These are phyloP conservation scores for Xerocomus nothofagi DNA, from an alignment of 1,284 basidiomycete species.

Conservation along the genomic window DNA sequence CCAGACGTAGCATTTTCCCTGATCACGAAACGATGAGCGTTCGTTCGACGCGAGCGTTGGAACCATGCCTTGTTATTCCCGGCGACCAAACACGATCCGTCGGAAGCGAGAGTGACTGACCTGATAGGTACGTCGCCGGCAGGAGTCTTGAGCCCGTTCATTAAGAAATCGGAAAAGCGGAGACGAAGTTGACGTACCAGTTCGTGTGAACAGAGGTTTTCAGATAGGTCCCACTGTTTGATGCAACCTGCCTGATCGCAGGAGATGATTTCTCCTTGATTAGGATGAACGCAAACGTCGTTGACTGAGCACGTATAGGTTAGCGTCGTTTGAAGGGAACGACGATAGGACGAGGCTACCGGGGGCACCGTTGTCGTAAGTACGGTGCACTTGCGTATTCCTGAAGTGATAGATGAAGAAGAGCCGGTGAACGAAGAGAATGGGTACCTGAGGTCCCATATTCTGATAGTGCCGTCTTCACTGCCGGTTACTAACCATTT, in stretches of 20 bases:
- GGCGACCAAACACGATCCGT: conserved; percentile 94
- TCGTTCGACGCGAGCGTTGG: conserved; percentile 9
- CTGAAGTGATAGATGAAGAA: conserved; percentile 38
- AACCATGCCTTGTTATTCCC: conserved; percentile 88
- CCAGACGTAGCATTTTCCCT: conserved; percentile 97
- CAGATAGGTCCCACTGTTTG: conserved; percentile 98
- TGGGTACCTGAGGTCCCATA: conserved; percentile 94
- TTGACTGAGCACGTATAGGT: conserved; percentile 64
- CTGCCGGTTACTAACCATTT: conserved; percentile 99
- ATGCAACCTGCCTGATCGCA: conserved; percentile 98
- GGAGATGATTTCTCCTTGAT: conserved; percentile 97
- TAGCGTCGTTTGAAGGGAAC: conserved; percentile 9
- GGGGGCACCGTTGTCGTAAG: conserved; percentile 80
- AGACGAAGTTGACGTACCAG: conserved; percentile 57
- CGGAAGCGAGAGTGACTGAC: conserved; percentile 91
- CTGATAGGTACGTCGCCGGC: conserved; percentile 96
- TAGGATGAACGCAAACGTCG: conserved; percentile 97
- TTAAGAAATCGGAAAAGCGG: conserved; percentile 10
- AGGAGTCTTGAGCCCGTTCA: conserved; percentile 65
- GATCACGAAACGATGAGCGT: conserved; percentile 23
- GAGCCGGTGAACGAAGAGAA: conserved; percentile 12
- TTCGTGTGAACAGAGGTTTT: conserved; percentile 97
- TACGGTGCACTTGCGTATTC: conserved; percentile 71
- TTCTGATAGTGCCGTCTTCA: conserved; percentile 97
- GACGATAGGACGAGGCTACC: conserved; percentile 43